Conservation (phyloP, 139 green algal species). For the Coccomyxa sp. region DNA sequence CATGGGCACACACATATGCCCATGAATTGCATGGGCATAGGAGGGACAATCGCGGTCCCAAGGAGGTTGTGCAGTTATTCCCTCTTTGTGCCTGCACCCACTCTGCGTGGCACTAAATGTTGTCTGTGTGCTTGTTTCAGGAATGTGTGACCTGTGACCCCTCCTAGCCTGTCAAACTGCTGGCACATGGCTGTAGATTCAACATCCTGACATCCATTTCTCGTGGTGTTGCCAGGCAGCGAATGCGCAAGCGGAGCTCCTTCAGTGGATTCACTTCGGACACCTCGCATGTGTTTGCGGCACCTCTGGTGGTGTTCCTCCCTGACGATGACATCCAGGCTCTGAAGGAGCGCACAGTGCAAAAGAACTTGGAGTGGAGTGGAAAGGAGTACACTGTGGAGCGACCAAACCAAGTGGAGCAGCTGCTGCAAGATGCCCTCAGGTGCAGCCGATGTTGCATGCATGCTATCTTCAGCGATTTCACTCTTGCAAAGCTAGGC, state of each 20-base stretch:
- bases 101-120: not conserved
- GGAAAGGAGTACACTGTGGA: not conserved
- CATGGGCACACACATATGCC: not conserved
- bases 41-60: not conserved
- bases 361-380: not conserved
- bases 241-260: not conserved
- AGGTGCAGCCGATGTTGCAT: not conserved
- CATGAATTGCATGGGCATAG: not conserved
- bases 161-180: not conserved
- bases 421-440: conserved; percentile 8
- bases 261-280: not conserved
- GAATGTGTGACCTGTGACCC: not conserved
- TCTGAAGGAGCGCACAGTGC: not conserved
- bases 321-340: conserved; percentile 13
- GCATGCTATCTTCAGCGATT: not conserved
- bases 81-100: not conserved
- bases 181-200: not conserved
- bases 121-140: not conserved
- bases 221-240: not conserved
- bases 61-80: not conserved
- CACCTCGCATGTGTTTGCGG: conserved; percentile 17
- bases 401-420: not conserved
- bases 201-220: not conserved
- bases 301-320: conserved; percentile 47
- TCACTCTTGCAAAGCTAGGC: not conserved